A percentile compares a stretch with the other conserved stretches of the same genome.
Conservation (phyloP, 345 rosid genomes). For the Salix purpurea region DNA sequence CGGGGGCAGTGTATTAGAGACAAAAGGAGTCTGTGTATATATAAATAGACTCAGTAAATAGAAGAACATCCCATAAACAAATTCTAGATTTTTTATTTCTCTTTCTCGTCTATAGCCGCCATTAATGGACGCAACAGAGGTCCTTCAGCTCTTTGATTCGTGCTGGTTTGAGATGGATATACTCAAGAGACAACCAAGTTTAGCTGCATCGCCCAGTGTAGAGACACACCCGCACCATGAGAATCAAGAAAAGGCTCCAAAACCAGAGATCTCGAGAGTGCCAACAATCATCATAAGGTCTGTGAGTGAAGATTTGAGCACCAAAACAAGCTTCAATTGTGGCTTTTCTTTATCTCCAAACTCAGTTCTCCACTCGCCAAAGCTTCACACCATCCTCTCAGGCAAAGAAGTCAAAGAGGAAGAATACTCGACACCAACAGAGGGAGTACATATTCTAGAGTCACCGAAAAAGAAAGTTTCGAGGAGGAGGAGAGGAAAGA, state of each 20-base stretch:
- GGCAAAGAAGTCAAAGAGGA: conserved; percentile 37
- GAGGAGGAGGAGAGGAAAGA: conserved; percentile 23
- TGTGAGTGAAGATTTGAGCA: conserved; percentile 46
- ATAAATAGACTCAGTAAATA: not conserved
- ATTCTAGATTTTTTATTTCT: not conserved
- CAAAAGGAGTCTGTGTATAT: conserved; percentile 1
- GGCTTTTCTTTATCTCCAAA: conserved; percentile 34
- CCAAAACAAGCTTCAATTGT: conserved; percentile 26
- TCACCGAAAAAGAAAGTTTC: not conserved
- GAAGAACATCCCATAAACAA: not conserved
- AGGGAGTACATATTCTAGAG: not conserved
- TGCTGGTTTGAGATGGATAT: conserved; percentile 48
- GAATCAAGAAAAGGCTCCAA: conserved; percentile 17
- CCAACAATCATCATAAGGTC: conserved; percentile 39
- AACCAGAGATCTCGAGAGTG: conserved; percentile 19
- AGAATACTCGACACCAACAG: not conserved
- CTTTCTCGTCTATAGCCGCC: conserved; percentile 14
- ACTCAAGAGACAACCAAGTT: conserved; percentile 23
- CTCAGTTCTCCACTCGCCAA: conserved; percentile 39
- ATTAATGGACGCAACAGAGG: conserved; percentile 25
- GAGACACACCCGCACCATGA: conserved; percentile 22
- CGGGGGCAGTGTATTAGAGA: conserved; percentile 22
- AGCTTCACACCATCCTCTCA: conserved; percentile 32
- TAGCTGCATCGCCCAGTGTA: not conserved
- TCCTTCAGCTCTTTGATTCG: conserved; percentile 41